Conservation (phyloP, 1,139 yeast species). For the Magnusiomyces tetraspermus region DNA sequence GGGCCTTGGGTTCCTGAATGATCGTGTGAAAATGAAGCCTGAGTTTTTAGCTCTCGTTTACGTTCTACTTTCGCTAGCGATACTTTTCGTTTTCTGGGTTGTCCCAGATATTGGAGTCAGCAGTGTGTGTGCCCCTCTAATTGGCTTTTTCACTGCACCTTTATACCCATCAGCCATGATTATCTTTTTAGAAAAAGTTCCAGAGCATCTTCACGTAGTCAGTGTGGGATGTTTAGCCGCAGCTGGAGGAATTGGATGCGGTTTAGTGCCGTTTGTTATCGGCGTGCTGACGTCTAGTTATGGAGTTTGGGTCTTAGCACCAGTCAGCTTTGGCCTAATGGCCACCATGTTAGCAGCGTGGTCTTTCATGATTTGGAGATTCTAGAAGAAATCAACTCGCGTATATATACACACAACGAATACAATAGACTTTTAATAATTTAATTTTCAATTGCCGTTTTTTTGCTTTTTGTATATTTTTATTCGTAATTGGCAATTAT, state of each 20-base stretch:
- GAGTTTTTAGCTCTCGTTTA: conserved; percentile 23
- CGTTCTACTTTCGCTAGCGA: conserved; percentile 19
- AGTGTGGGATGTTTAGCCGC: conserved; percentile 75
- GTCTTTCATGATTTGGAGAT: not conserved
- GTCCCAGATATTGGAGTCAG: conserved; percentile 24
- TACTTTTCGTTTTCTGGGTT: conserved; percentile 25
- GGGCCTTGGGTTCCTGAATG: conserved; percentile 32
- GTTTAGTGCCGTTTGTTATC: conserved; percentile 32
- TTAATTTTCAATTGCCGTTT: too few species aligned
- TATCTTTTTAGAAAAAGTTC: conserved; percentile 53
- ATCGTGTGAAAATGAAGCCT: conserved; percentile 21
- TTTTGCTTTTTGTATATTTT: too few species aligned
- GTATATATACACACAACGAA: too few species aligned
- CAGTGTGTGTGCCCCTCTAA: conserved; percentile 38
- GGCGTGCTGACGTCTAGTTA: conserved; percentile 26
- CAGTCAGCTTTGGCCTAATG: conserved; percentile 10
- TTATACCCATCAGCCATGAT: conserved; percentile 69
- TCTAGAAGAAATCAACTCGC: too few species aligned
- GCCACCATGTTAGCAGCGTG: not conserved
- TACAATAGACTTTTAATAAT: too few species aligned
- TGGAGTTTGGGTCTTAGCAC: conserved; percentile 28
- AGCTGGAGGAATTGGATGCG: conserved; percentile 74
- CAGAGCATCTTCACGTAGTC: conserved; percentile 50
- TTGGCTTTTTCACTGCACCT: conserved; percentile 72
- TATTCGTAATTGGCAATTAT: too few species aligned